Evolutionary conservation across 345 rosid genomes (phyloP).

Genomic region (Pistacia integerrima): DNA sequence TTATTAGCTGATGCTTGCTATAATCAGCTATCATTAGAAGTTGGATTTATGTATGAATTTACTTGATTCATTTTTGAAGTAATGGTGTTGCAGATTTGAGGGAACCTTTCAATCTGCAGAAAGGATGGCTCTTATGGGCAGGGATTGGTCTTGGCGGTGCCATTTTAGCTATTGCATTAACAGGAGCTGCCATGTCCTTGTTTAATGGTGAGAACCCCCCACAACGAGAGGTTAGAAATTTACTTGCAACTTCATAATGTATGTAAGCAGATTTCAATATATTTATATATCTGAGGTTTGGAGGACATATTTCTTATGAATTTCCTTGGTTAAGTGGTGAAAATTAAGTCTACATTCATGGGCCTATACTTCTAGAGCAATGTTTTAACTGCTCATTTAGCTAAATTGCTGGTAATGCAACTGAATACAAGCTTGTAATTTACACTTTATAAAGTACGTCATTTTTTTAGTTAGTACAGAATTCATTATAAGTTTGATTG

Average conservation of each 20-base stretch:
- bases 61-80: not conserved
- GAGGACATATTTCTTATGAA: not conserved
- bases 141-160: conserved; percentile 60
- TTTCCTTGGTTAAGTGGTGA: not conserved
- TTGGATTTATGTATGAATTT: not conserved
- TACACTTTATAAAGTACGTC: not conserved
- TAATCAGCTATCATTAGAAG: not conserved
- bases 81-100: conserved; percentile 53
- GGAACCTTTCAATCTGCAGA: conserved; percentile 62
- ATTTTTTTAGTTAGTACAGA: not conserved
- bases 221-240: conserved; percentile 63
- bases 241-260: conserved; percentile 1
- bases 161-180: conserved; percentile 40
- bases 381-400: not conserved
- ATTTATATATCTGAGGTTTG: not conserved
- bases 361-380: not conserved
- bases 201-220: conserved; percentile 49
- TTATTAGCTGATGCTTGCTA: not conserved
- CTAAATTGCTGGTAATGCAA: not conserved
- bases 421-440: not conserved
- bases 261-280: not conserved
- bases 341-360: not conserved
- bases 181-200: conserved; percentile 48
- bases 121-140: conserved; percentile 77
- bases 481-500: not conserved